Evolutionary conservation across 768 basidiomycete genomes (phyloP).

Genomic region (Holtermanniella nyarrowii): DNA sequence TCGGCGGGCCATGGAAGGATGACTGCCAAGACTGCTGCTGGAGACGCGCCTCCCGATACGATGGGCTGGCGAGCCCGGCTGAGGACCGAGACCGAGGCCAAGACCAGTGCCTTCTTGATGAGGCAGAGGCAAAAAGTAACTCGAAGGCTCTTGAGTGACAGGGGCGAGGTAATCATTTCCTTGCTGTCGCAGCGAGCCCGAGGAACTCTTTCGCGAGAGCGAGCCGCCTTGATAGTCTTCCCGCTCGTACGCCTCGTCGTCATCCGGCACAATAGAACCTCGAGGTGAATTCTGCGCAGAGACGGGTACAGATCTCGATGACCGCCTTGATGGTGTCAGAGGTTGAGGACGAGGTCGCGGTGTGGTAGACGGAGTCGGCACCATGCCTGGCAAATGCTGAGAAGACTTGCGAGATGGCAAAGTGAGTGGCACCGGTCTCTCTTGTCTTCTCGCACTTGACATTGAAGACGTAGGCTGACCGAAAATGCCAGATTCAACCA

Average conservation of each 20-base stretch:
- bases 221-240: not conserved
- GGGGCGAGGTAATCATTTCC: slow-evolving; percentile 22
- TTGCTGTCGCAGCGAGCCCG: slow-evolving; percentile 15
- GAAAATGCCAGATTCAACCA: not conserved
- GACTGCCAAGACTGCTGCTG: not conserved
- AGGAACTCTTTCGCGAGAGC: not conserved
- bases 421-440: slow-evolving; percentile 24
- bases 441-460: slow-evolving; percentile 7
- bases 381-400: slow-evolving; percentile 15
- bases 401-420: slow-evolving; percentile 21
- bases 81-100: not conserved
- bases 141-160: slow-evolving; percentile 5
- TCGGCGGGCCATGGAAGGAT: slow-evolving; percentile 15
- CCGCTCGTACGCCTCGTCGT: not conserved
- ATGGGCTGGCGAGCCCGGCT: not conserved
- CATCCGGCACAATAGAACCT: not conserved
- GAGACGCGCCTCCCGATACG: not conserved
- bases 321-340: not conserved
- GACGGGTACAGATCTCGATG: slow-evolving; percentile 21
- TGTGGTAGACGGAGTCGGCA: not conserved
- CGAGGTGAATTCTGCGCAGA: slow-evolving; percentile 19
- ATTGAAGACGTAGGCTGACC: not conserved
- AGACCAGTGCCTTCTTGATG: not conserved
- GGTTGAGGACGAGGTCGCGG: slow-evolving; percentile 4
- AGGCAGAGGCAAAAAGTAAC: slow-evolving; percentile 27